Evolutionary conservation across 441 rosid genomes (phyloP).

Genomic region (Gossypium schwendimanii): DNA sequence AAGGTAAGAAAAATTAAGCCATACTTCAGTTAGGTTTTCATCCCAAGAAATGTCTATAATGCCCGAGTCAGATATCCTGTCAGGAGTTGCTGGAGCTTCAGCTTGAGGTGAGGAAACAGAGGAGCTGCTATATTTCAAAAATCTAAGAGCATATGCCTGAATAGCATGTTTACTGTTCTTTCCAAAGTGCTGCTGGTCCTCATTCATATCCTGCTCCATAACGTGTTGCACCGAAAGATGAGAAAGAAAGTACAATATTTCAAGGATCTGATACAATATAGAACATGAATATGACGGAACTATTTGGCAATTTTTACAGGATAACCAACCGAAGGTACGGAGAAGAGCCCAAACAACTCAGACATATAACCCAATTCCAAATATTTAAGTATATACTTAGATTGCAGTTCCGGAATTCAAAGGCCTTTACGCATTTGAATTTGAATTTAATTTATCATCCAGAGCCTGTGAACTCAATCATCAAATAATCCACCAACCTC

Average conservation of each 20-base stretch:
- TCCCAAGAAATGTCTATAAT: conserved; percentile 57
- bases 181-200: conserved; percentile 30
- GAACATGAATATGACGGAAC: not conserved
- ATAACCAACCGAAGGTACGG: not conserved
- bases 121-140: conserved; percentile 51
- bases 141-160: conserved; percentile 73
- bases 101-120: conserved; percentile 44
- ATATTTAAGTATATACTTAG: not conserved
- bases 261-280: not conserved
- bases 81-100: conserved; percentile 59
- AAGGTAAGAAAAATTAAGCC: conserved; percentile 16
- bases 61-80: conserved; percentile 44
- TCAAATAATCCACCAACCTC: not conserved
- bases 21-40: conserved; percentile 78
- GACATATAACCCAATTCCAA: not conserved
- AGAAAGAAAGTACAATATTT: not conserved
- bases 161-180: conserved; percentile 35
- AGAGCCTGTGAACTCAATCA: not conserved
- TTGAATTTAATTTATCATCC: not conserved
- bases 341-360: not conserved
- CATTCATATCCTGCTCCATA: conserved; percentile 43
- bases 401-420: conserved; percentile 2
- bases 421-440: not conserved
- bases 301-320: not conserved
- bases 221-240: not conserved